Evolutionary conservation across 2,329 filamentous ascomycete genomes (phyloP).

Genomic region (Beauveria bassiana): DNA sequence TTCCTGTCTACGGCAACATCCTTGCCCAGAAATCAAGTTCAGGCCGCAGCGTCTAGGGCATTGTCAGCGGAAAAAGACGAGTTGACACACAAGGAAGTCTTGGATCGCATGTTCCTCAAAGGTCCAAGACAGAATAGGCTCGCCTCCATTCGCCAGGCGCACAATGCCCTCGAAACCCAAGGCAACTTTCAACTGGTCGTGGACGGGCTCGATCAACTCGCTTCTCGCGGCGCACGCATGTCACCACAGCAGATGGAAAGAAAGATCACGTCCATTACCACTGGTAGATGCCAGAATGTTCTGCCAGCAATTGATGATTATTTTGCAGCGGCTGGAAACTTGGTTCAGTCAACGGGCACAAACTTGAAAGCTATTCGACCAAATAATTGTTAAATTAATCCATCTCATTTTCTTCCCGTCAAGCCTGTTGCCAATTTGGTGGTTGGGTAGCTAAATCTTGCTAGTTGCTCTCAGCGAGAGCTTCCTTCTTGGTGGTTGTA

Average conservation of each 20-base stretch:
- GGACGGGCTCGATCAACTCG: neutral
- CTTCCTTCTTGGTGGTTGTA: neutral
- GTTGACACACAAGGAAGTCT: neutral
- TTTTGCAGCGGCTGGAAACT: neutral
- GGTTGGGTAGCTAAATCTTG: neutral
- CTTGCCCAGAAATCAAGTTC: neutral
- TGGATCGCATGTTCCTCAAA: neutral
- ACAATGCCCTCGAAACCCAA: neutral
- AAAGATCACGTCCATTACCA: neutral
- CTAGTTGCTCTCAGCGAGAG: neutral
- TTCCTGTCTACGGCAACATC: neutral
- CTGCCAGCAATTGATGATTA: neutral
- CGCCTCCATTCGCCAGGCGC: neutral
- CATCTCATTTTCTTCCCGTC: neutral
- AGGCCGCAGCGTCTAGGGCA: neutral
- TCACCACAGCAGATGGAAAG: neutral
- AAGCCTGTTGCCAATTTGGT: neutral
- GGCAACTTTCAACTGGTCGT: neutral
- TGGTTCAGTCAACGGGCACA: neutral
- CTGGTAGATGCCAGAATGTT: neutral
- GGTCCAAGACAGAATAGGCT: neutral
- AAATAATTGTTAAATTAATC: neutral
- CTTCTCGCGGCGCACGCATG: neutral
- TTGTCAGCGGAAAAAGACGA: neutral
- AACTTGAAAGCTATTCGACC: neutral